Evolutionary conservation across 129 eudicot genomes (phyloP), one percentile per base, ranked within the genome.

Genomic region (Sambucus nigra): DNA sequence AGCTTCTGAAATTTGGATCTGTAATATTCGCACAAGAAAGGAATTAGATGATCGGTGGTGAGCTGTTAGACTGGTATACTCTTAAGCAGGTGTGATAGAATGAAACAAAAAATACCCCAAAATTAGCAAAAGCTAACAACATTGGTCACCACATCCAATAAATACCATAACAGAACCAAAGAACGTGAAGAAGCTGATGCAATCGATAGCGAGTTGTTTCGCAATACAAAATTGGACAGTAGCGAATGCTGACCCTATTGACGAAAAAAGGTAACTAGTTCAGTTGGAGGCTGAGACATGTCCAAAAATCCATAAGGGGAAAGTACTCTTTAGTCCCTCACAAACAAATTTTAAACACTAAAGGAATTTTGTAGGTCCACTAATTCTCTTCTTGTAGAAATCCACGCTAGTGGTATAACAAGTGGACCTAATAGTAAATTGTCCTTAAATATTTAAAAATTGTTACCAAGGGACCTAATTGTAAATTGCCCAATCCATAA

Each of bases 231-330:
- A 47, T 14, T 32, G 62, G 55, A 64, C 62, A 52, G 17, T 40
- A 60, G 71, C 33, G 67, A 62, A 61, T 58, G 69, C 42, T 51
- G 74, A 62, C 64, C 73, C 60, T 63, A 55, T 64, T 71, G 69
- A 75, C 25, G 63, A 41, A 50, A 53, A 48, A 65, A 53, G 46
- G 49, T 63, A 44, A 51, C 38, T 21, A 28, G 25, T 25, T 63
- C 45, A 63, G 65, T 65, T 35, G 57, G 63, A 58, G 47, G 55
- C 63, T 61, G 65, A 55, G 73, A 65, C 75, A 71, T 63, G 72
- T 72, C 81, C 58, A 69, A 61, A 48, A 59, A 47, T 51, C 68
- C 65, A 65, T 63, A 64, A 59, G 31, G 8, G 13, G 12, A 35
- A 35, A 35, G 13, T n/a, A n/a, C n/a, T n/a, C n/a, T n/a, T n/a